These are phyloP conservation scores for Neospora caninum DNA, from an alignment of 169 alveolate genomes.

Conservation along the genomic window DNA sequence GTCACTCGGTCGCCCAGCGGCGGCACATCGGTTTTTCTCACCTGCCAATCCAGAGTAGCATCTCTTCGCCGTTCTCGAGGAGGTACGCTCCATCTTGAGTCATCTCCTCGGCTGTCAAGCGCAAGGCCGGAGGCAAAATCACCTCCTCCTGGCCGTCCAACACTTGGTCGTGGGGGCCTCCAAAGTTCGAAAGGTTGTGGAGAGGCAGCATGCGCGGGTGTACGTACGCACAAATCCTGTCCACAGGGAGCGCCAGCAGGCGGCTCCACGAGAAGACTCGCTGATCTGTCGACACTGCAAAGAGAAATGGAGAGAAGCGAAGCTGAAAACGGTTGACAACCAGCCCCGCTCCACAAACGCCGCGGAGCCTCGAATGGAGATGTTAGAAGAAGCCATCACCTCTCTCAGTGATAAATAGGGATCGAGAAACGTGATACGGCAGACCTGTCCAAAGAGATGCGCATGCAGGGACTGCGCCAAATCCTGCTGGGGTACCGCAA, in stretches of 20 bases:
- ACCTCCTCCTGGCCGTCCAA: conserved; percentile 36
- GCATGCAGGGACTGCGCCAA: no score
- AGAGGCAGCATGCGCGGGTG: conserved; percentile 48
- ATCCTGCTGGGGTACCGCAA: no score
- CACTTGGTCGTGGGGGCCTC: neutral
- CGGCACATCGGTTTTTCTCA: no score
- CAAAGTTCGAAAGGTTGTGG: neutral
- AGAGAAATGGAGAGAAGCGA: neutral
- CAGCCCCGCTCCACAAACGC: neutral
- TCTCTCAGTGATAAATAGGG: no score
- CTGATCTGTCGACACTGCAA: conserved; percentile 43
- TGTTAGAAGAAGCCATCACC: no score
- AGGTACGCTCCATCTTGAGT: conserved; percentile 87
- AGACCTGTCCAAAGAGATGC: no score
- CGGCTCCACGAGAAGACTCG: conserved; percentile 53
- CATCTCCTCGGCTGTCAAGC: conserved; percentile 82
- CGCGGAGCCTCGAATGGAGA: neutral
- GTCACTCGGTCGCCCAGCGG: no score
- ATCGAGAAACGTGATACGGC: no score
- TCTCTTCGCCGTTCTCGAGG: conserved; percentile 88
- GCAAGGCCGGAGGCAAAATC: conserved; percentile 76
- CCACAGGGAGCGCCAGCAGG: conserved; percentile 5
- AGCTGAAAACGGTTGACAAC: neutral
- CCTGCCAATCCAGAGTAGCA: conserved; percentile 91
- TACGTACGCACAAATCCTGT: conserved; percentile 19